Conservation (phyloP, 192 early-diverging fungal genomes). For the Spizellomyces sp. region DNA sequence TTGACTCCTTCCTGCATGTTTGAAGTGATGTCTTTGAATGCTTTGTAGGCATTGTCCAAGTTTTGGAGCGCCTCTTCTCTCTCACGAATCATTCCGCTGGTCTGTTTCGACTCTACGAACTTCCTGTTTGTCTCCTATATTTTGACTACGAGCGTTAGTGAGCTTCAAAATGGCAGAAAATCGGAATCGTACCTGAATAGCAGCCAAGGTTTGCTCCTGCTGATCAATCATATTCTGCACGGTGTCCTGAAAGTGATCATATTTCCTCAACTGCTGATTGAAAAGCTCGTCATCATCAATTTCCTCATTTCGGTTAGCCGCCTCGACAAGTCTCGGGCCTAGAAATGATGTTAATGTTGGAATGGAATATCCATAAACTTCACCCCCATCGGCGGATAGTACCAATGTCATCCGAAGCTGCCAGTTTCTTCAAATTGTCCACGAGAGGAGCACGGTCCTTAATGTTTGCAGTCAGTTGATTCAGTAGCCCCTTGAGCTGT, state of each 20-base stretch:
- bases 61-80: constrained; percentile 78
- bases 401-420: constrained; percentile 80
- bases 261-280: constrained; percentile 65
- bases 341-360: not conserved
- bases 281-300: constrained; percentile 66
- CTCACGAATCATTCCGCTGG: constrained; percentile 58
- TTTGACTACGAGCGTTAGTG: not conserved
- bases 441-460: constrained; percentile 61
- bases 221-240: constrained; percentile 61
- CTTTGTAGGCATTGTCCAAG: constrained; percentile 73
- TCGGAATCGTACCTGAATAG: constrained; percentile 40
- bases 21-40: constrained; percentile 69
- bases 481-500: constrained; percentile 59
- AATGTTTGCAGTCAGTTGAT: constrained; percentile 58
- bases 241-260: constrained; percentile 62
- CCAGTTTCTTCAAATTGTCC: constrained; percentile 67
- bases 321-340: constrained; percentile 35
- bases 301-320: constrained; percentile 18
- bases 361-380: not conserved
- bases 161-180: not conserved
- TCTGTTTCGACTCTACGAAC: constrained; percentile 67
- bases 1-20: constrained; percentile 80
- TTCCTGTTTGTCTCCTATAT: constrained; percentile 61
- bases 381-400: not conserved
- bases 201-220: constrained; percentile 64